These are phyloP conservation scores for Bimuria novae-zelandiae DNA, from an alignment of 2,329 filamentous ascomycete species.

Conservation along the genomic window DNA sequence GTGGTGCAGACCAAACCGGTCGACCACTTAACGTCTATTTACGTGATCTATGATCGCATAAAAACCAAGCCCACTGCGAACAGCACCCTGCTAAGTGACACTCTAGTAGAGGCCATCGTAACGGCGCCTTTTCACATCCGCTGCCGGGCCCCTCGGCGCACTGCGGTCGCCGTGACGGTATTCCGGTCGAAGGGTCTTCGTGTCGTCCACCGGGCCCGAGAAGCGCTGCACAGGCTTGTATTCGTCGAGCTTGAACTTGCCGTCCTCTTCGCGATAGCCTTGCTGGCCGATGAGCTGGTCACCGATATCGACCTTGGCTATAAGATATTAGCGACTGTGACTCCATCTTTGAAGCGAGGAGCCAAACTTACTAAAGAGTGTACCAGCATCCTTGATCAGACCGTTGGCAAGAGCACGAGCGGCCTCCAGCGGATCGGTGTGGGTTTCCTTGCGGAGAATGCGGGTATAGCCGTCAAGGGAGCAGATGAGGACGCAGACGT, in stretches of 20 bases:
- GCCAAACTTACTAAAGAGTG: constrained; percentile 23
- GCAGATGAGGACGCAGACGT: constrained; percentile 92
- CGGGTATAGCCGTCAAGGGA: constrained; percentile 80
- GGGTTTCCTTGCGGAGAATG: constrained; percentile 72
- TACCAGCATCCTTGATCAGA: constrained; percentile 26
- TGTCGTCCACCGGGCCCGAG: constrained; percentile 19
- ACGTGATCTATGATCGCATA: too few relatives aligned
- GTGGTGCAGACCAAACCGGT: too few relatives aligned
- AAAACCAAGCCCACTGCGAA: background rate
- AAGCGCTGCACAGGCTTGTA: background rate
- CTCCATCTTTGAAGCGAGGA: background rate
- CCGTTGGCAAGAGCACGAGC: constrained; percentile 22
- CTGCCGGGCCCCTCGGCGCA: background rate
- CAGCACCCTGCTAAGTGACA: background rate
- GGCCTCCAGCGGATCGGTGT: constrained; percentile 70
- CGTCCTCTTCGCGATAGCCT: constrained; percentile 13
- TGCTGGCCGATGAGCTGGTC: constrained; percentile 23
- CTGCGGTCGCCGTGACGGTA: background rate
- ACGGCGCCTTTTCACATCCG: background rate
- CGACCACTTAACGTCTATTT: too few relatives aligned
- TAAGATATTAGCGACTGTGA: background rate
- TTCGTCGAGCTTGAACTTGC: constrained; percentile 13
- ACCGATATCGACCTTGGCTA: constrained; percentile 26
- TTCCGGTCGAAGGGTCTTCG: constrained; percentile 6
- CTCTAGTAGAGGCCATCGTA: background rate